These are phyloP conservation scores for Erythrophleum ivorense DNA, from an alignment of 331 rosid genomes.

Conservation along the genomic window DNA sequence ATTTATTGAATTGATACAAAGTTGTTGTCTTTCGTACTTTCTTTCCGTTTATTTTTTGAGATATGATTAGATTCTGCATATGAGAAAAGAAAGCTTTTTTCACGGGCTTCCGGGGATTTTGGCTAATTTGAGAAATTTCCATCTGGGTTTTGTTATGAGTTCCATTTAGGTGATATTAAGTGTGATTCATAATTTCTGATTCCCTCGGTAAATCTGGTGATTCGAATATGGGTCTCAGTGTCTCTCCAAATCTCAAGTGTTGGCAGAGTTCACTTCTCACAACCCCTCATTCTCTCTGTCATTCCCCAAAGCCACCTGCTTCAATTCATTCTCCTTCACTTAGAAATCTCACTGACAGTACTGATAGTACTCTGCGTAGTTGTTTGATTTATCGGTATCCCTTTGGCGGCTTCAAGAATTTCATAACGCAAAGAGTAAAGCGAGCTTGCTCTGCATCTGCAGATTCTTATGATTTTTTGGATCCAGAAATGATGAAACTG, in stretches of 20 bases:
- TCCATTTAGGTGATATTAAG: background rate
- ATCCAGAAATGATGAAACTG: conserved; percentile 47
- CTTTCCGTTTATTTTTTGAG: background rate
- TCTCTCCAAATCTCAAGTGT: conserved; percentile 42
- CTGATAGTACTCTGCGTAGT: conserved; percentile 18
- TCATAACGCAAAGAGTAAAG: conserved; percentile 37
- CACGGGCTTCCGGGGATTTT: conserved; percentile 30
- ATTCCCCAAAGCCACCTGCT: conserved; percentile 34
- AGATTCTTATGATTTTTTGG: conserved; percentile 47
- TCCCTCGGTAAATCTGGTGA: conserved; percentile 12
- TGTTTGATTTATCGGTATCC: conserved; percentile 20
- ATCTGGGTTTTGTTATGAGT: conserved; percentile 17
- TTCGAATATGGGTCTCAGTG: conserved; percentile 49
- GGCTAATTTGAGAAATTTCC: background rate
- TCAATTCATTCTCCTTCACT: conserved; percentile 35
- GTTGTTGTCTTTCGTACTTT: background rate
- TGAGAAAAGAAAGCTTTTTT: conserved; percentile 13
- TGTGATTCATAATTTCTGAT: conserved; percentile 33
- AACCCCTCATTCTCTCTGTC: conserved; percentile 26
- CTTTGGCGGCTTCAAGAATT: conserved; percentile 28
- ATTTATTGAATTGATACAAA: background rate
- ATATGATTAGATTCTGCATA: conserved; percentile 23
- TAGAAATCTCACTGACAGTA: conserved; percentile 32
- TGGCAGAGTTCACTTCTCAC: conserved; percentile 37
- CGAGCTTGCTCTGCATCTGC: conserved; percentile 47